Evolutionary conservation across 768 basidiomycete genomes (phyloP).

Genomic region (Hygrocybe coccinea): DNA sequence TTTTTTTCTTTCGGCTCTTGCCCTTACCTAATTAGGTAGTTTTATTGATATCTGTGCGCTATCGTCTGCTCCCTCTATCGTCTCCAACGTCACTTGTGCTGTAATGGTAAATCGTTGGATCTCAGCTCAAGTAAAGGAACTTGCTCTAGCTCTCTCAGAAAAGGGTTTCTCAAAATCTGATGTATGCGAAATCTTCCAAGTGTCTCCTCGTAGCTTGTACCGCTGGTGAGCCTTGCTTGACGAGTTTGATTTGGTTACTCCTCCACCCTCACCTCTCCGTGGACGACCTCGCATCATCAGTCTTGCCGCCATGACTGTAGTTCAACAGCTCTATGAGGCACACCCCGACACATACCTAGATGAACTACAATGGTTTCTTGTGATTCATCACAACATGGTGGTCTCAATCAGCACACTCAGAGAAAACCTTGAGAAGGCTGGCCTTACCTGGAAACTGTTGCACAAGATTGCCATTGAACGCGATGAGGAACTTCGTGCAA

Average conservation of each 20-base stretch:
- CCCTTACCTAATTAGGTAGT: too few species aligned
- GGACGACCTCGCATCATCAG: not conserved
- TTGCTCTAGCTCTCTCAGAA: too few species aligned
- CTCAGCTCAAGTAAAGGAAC: too few species aligned
- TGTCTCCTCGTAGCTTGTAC: too few species aligned
- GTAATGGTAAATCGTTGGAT: too few species aligned
- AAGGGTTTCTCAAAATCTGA: too few species aligned
- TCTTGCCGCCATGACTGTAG: not conserved
- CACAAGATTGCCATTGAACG: conserved; percentile 3
- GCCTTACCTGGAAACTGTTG: not conserved
- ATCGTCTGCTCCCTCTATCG: too few species aligned
- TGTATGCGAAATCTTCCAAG: too few species aligned
- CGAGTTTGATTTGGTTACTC: not conserved
- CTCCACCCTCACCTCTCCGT: not conserved
- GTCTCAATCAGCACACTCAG: not conserved
- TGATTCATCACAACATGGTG: not conserved
- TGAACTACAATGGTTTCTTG: not conserved
- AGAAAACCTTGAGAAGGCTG: conserved; percentile 4
- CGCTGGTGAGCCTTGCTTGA: not conserved
- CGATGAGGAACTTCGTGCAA: conserved; percentile 2
- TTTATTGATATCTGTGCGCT: too few species aligned
- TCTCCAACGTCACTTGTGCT: too few species aligned
- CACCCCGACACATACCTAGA: not conserved
- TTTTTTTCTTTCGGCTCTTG: too few species aligned
- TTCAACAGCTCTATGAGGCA: not conserved